Conservation (phyloP, 2,329 filamentous ascomycete genomes). For the Fusarium odoratissimum region DNA sequence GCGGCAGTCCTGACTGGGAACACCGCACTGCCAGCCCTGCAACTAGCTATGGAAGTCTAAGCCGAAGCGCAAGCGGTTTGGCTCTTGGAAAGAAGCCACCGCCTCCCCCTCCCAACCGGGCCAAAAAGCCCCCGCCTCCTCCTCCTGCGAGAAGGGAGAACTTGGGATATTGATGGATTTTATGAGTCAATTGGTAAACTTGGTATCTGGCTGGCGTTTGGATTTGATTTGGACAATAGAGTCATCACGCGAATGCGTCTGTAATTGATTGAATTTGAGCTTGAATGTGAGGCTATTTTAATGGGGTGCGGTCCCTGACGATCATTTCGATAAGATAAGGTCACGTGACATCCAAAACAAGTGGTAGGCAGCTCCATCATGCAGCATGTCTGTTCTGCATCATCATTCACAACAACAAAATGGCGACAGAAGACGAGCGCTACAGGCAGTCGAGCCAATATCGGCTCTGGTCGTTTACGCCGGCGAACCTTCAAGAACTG, state of each 20-base stretch:
- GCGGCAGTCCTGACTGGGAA: conserved; percentile 62
- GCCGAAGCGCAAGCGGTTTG: conserved; percentile 53
- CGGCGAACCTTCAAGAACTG: conserved; percentile 74
- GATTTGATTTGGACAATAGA: conserved; percentile 27
- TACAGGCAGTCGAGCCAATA: conserved; percentile 93
- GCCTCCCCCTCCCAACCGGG: conserved; percentile 62
- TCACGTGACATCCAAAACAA: conserved; percentile 21
- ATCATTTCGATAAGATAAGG: conserved; percentile 20
- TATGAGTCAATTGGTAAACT: conserved; percentile 3
- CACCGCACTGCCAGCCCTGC: conserved; percentile 65
- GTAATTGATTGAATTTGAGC: conserved; percentile 28
- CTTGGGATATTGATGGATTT: conserved; percentile 39
- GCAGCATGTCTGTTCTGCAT: conserved; percentile 1
- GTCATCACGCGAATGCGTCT: conserved; percentile 33
- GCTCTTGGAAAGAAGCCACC: conserved; percentile 64
- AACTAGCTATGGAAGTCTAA: conserved; percentile 67
- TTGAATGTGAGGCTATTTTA: background rate
- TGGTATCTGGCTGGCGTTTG: conserved; percentile 32
- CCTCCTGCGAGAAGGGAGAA: conserved; percentile 50
- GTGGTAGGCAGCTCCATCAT: conserved; percentile 1
- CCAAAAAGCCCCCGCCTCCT: conserved; percentile 54
- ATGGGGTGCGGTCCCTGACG: background rate
- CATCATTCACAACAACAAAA: conserved; percentile 51
- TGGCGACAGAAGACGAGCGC: conserved; percentile 88
- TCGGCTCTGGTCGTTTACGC: conserved; percentile 91